Base-by-base conservation (phyloP, 805 yeast species). In the Candida peoriensis region DNA sequence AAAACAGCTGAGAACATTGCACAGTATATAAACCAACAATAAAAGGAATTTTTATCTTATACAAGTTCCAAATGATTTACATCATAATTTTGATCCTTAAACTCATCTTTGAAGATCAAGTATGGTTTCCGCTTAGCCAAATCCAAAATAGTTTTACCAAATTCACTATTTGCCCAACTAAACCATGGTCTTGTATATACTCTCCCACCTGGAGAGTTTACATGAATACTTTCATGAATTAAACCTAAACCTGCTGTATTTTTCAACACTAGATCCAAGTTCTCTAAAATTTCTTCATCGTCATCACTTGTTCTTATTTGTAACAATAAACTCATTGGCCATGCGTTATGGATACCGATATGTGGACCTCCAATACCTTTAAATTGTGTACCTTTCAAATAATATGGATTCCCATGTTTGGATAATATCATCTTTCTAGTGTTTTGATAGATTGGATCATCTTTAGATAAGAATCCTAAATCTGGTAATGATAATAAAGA, bases 291-390 rank as follows among this genome's bases (percentile, higher is more conserved):
- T 51, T 86, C 95, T 1, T 65, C 66, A 37, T 85, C 93, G 44
- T 80, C 76, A 42, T 76, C 74, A 5, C 80, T 65, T 0, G 96
- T 87, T 42, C 95, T 69, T 15, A 86, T 85, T 21, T 77, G 72
- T 34, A 84, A 68, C 24, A 86, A 60, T n/a, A 82, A 61, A 22
- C 88, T 76, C 95, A 87, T 81, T 11, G 96, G 96, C 96, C 96
- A 87, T 0, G 94, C 95, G 52, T 78, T 69, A 15, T 68, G 63
- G 16, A 81, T 69, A 2, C 95, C 96, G 27, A 87, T 74, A 55
- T 87, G 96, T 0, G 96, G 96, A 0, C 96, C 95, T 0, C 96
- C 96, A 41, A 88, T 72, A 0, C 96, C 96, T 44, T 71, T 68
- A 50, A 88, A 81, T 42, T 56, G 58, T 5, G 49, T 46, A 0